These are phyloP conservation scores for Botrytis fabae DNA, from an alignment of 2,329 filamentous ascomycete species.

Conservation along the genomic window DNA sequence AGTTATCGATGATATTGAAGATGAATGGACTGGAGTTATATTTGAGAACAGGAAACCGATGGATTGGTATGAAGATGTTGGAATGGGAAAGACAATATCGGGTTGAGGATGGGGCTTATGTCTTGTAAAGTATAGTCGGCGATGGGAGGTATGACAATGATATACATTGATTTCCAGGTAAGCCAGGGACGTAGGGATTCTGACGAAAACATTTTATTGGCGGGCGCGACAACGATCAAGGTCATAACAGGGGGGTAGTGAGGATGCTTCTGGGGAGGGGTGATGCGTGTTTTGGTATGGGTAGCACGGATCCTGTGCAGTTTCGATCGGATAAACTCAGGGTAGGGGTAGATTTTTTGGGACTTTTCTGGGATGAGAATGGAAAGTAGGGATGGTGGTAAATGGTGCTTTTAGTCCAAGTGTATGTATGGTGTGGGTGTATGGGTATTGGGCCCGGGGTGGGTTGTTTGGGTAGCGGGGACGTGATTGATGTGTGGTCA, in stretches of 20 bases:
- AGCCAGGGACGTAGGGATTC: conserved; percentile 19
- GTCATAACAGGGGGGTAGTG: conserved; percentile 21
- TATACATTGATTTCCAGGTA: conserved; percentile 23
- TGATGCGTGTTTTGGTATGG: conserved; percentile 20
- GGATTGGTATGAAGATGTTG: conserved; percentile 21
- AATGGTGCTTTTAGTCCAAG: neutral
- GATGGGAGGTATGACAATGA: conserved; percentile 25
- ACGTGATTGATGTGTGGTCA: conserved; percentile 13
- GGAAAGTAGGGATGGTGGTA: conserved; percentile 13
- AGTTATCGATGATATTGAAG: conserved; percentile 8
- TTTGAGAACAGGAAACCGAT: conserved; percentile 14
- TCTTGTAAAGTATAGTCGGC: conserved; percentile 22
- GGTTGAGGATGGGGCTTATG: conserved; percentile 24
- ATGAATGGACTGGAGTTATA: conserved; percentile 13
- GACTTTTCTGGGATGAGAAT: neutral
- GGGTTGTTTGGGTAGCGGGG: conserved; percentile 16
- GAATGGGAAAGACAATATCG: conserved; percentile 17
- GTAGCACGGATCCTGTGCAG: conserved; percentile 24
- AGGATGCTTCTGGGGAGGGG: conserved; percentile 23
- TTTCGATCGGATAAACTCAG: conserved; percentile 24
- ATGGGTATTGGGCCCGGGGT: conserved; percentile 16
- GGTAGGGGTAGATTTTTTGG: conserved; percentile 13
- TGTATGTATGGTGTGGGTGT: conserved; percentile 8
- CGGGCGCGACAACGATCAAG: conserved; percentile 24
- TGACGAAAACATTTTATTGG: conserved; percentile 26